Evolutionary conservation across 139 green algal genomes (phyloP).

Genomic region (Volvox reticuliferus): DNA sequence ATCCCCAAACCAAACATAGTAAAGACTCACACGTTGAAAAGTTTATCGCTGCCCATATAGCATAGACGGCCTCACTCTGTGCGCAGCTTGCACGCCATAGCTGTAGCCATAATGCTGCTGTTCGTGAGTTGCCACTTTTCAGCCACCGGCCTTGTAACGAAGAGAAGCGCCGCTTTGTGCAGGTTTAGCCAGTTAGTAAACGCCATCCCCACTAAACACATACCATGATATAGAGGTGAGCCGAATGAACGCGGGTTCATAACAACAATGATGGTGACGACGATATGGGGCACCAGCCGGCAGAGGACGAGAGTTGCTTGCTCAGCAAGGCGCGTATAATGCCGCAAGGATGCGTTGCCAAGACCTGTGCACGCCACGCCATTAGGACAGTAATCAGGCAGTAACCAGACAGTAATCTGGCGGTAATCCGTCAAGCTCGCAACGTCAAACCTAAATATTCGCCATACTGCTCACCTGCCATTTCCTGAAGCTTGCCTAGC

Average conservation of each 20-base stretch:
- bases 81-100: background rate
- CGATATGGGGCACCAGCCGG: slow-evolving; percentile 48
- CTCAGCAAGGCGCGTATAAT: slow-evolving; percentile 14
- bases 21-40: too few relatives aligned
- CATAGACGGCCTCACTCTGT: background rate
- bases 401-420: too few relatives aligned
- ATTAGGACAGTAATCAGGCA: background rate
- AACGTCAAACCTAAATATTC: too few relatives aligned
- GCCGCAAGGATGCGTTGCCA: background rate
- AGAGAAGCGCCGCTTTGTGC: slow-evolving; percentile 32
- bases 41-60: too few relatives aligned
- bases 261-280: slow-evolving; percentile 32
- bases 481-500: slow-evolving; percentile 50
- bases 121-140: background rate
- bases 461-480: slow-evolving; percentile 43
- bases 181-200: slow-evolving; percentile 58
- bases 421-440: too few relatives aligned
- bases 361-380: background rate
- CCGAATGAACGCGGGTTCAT: slow-evolving; percentile 49
- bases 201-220: slow-evolving; percentile 55
- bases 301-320: slow-evolving; percentile 25
- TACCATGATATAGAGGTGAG: slow-evolving; percentile 45
- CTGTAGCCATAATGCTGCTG: background rate
- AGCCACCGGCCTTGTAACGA: background rate
- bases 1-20: too few relatives aligned